Evolutionary conservation across 2,329 filamentous ascomycete genomes (phyloP), one percentile per base, ranked within the genome.

Genomic region (Coniochaeta ligniaria): DNA sequence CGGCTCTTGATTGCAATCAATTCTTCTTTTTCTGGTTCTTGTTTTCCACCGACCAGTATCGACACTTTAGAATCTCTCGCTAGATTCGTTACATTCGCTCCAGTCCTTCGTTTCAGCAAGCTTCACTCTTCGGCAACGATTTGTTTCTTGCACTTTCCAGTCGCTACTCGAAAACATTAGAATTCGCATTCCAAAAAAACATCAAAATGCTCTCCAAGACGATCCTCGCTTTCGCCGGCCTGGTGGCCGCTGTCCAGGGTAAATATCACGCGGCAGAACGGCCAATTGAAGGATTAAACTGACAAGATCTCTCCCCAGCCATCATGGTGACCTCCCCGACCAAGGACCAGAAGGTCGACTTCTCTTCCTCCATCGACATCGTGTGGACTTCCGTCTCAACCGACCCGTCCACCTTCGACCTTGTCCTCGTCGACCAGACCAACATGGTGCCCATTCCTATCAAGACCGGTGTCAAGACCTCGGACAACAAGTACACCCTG

Each of bases 401-500:
- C 61, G 66, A 68, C 60, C 65, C 67, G 54, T 31, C 50, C 45
- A 56, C 31, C 59, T 66, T 66, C 50, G 60, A 66, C 61, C 64
- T 68, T 38, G 58, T 64, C 52, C 67, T 68, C 22, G 65, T 68
- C 63, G 67, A 67, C 66, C 62, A 63, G 63, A 66, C 62, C 61
- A 41, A 59, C 57, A 66, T 66, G 59, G 64, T 63, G 36, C 67
- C 66, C 47, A 67, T 59, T 62, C 60, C 26, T 60, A 63, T 64
- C 62, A 63, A 66, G 59, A 57, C 66, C 33, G 63, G 62, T 58
- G 65, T 65, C 61, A 43, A 67, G 56, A 63, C 66, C 61, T 63
- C 67, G 26, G 63, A 59, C 28, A 38, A 58, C 50, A 64, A 63
- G 60, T 61, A 57, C 62, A 31, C 62, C 58, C 35, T 45, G 33